Conservation (phyloP, 352 stramenopile genomes). For the Chrysophaeum taylorii region DNA sequence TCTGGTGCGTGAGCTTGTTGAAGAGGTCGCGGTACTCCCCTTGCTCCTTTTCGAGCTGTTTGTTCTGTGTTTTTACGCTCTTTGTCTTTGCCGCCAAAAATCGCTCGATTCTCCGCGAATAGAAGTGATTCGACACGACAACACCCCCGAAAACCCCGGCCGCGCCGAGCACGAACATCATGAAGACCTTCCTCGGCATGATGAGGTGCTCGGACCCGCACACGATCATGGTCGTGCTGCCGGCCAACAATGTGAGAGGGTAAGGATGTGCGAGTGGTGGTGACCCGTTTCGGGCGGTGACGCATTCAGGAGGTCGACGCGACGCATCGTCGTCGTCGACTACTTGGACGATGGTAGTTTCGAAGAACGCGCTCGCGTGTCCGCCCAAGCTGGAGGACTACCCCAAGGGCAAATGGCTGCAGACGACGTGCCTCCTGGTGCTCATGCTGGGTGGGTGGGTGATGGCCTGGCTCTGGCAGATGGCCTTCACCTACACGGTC, state of each 20-base stretch:
- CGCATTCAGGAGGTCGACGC: no score
- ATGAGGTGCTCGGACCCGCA: neutral
- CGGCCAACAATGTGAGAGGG: no score
- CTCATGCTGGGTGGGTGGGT: neutral
- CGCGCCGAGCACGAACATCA: neutral
- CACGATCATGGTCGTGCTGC: neutral
- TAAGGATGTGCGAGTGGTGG: no score
- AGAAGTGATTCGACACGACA: constrained; percentile 4
- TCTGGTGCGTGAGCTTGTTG: neutral
- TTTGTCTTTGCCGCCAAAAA: neutral
- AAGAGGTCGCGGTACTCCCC: neutral
- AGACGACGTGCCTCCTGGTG: neutral
- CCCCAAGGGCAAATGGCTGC: neutral
- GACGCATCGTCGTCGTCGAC: no score
- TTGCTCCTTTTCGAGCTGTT: neutral
- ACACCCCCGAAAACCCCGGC: neutral
- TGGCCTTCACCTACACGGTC: neutral
- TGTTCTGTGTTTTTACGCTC: neutral
- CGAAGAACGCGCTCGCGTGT: no score
- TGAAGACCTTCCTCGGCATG: neutral
- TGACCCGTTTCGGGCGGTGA: no score
- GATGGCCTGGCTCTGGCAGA: neutral
- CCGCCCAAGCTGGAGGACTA: constrained; percentile 1
- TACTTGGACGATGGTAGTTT: no score
- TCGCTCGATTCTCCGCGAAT: neutral